Evolutionary conservation across 2,329 filamentous ascomycete genomes (phyloP).

Genomic region (Septoria petroselini): DNA sequence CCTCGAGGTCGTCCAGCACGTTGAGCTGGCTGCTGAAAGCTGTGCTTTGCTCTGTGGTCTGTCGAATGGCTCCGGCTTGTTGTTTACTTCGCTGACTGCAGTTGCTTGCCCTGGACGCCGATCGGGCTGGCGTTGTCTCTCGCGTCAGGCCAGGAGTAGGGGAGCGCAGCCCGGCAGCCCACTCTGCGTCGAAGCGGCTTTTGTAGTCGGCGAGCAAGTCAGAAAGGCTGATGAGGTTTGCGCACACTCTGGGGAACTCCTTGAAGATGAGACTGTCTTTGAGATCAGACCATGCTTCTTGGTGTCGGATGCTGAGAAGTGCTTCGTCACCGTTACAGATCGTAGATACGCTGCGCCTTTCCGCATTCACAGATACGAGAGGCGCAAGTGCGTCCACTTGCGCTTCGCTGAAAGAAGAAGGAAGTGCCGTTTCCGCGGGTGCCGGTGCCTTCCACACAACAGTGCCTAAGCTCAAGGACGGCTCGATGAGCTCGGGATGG

Average conservation of each 20-base stretch:
- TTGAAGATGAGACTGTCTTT: conserved; percentile 52
- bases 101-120: conserved; percentile 14
- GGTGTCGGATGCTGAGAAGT: conserved; percentile 49
- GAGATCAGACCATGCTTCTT: conserved; percentile 50
- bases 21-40: conserved; percentile 7
- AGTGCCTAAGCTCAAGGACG: conserved; percentile 45
- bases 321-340: conserved; percentile 49
- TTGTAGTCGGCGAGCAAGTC: conserved; percentile 36
- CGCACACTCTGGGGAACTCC: conserved; percentile 44
- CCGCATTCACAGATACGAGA: conserved; percentile 37
- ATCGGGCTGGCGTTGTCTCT: conserved; percentile 20
- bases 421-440: conserved; percentile 44
- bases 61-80: conserved; percentile 2
- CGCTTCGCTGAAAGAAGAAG: conserved; percentile 44
- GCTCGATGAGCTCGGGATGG: conserved; percentile 45
- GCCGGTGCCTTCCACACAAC: conserved; percentile 47
- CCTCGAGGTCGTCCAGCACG: conserved; percentile 30
- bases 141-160: conserved; percentile 23
- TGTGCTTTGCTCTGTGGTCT: conserved; percentile 12
- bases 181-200: conserved; percentile 25
- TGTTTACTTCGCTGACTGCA: conserved; percentile 1
- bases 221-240: conserved; percentile 43
- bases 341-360: conserved; percentile 50
- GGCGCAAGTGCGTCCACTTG: conserved; percentile 44
- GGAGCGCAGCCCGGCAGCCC: conserved; percentile 19